Percentiles rank a stretch among this genome's conserved stretches.
These are phyloP conservation scores for Lachnellula arida DNA, from an alignment of 2,329 filamentous ascomycete genomes.

Conservation along the genomic window DNA sequence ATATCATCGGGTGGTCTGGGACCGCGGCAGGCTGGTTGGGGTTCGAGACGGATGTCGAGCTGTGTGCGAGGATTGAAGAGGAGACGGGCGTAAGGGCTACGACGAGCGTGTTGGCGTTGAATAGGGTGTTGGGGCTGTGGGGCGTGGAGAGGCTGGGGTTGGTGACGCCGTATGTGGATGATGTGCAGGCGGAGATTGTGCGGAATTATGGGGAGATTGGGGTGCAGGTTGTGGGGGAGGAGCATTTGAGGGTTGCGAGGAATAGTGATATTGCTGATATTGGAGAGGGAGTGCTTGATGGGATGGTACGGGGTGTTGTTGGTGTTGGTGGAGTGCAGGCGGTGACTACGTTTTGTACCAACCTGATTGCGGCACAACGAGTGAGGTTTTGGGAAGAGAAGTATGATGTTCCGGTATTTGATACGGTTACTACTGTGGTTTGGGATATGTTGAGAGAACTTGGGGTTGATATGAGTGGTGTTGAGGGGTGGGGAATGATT, in stretches of 20 bases:
- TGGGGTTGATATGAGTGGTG: slow-evolving; percentile 27
- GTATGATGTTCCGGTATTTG: slow-evolving; percentile 35
- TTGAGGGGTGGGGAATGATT: slow-evolving; percentile 36
- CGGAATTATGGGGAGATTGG: slow-evolving; percentile 33
- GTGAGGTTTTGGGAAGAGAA: slow-evolving; percentile 36
- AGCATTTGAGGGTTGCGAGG: slow-evolving; percentile 33
- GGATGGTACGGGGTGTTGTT: slow-evolving; percentile 15
- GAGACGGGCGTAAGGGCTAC: slow-evolving; percentile 36
- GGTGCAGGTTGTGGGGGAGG: slow-evolving; percentile 31
- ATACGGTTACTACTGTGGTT: slow-evolving; percentile 40
- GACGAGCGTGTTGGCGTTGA: slow-evolving; percentile 39
- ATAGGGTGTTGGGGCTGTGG: slow-evolving; percentile 31
- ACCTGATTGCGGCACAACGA: slow-evolving; percentile 37
- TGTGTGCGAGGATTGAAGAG: slow-evolving; percentile 37
- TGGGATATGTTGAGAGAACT: slow-evolving; percentile 37
- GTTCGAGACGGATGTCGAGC: slow-evolving; percentile 37
- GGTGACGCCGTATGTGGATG: slow-evolving; percentile 40
- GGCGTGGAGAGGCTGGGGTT: slow-evolving; percentile 32
- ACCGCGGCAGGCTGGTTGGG: slow-evolving; percentile 37
- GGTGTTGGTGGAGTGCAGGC: slow-evolving; percentile 29
- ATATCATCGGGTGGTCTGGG: slow-evolving; percentile 37
- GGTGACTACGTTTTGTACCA: slow-evolving; percentile 41
- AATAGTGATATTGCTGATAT: slow-evolving; percentile 37
- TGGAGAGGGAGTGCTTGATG: slow-evolving; percentile 30
- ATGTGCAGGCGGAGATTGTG: slow-evolving; percentile 37